Conservation (phyloP, 306 rosid genomes). For the Bauhinia variegata region DNA sequence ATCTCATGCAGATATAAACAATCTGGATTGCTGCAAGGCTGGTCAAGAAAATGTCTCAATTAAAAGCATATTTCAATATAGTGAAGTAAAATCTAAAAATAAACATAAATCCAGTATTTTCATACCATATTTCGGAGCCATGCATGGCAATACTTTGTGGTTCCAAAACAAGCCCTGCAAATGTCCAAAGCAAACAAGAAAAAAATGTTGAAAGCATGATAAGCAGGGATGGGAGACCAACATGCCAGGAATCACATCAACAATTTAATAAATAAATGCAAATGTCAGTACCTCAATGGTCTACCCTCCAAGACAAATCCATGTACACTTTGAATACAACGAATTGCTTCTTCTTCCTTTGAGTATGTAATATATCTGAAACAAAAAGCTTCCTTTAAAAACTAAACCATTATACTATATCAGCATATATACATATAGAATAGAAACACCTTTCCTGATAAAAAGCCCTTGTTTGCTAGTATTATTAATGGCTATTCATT, state of each 20-base stretch:
- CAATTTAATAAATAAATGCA: conserved; percentile 4
- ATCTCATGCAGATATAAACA: conserved; percentile 91
- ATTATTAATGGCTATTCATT: neutral
- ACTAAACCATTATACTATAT: neutral
- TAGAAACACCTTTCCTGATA: neutral
- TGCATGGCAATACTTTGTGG: conserved; percentile 99
- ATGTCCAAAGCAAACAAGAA: conserved; percentile 20
- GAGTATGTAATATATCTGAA: conserved; percentile 95
- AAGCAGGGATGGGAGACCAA: conserved; percentile 17
- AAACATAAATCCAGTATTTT: neutral
- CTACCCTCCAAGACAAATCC: conserved; percentile 95
- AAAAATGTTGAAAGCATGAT: neutral
- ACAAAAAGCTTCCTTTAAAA: conserved; percentile 23
- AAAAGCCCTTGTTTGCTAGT: conserved; percentile 7
- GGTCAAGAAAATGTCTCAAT: conserved; percentile 40
- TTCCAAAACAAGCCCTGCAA: conserved; percentile 97
- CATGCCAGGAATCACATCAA: conserved; percentile 1
- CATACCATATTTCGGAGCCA: conserved; percentile 97
- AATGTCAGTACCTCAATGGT: conserved; percentile 66
- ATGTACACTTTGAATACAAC: conserved; percentile 98
- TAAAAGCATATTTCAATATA: conserved; percentile 8
- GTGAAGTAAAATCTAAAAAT: conserved; percentile 25
- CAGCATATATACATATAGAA: too few relatives aligned
- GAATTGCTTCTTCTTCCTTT: conserved; percentile 94
- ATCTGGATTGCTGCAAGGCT: conserved; percentile 99